Base-by-base conservation (phyloP, 495 filamentous ascomycete genomes). In the Penicillium taxi region DNA sequence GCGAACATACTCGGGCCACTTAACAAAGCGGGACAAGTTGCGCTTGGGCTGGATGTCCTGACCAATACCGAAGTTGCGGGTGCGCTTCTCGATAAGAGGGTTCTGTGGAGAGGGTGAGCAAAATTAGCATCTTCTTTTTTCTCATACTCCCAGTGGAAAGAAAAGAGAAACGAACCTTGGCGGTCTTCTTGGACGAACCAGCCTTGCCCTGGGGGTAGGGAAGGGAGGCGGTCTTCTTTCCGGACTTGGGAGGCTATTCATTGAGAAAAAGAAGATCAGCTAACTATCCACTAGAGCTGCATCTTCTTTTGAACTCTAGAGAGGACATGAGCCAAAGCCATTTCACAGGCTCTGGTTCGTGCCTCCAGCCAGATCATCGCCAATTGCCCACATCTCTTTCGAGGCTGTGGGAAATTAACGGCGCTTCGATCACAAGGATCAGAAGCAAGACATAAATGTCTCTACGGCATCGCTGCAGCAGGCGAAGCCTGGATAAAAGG, bases 201-300 rank as follows among this genome's bases (percentile, higher is more conserved):
- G 91, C 86, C 80, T 85, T 93, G 41, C 75, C 75, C 70, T 88
- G 83, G 49, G 90, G 87, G 81, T 94, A 96, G 54, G 93, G 93
- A 70, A 91, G 85, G 58, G 91, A 76, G 46, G 93, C 89, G 71
- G 82, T 75, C 73, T 90, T 94, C 82, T 91, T 95, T 74, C 86
- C 86, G 69, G 81, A 67, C 76, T 90, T 96, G 53, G 84, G 83
- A 82, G 93, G 88, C 93, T 96, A 74, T 95, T n/a, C 93, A 98
- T 98, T 89, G 91, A 98, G 93, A 82, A 88, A 43, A 81, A 89
- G 81, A 88, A 90, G 78, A 87, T 94, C 82, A 93, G 84, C 80
- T 38, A 76, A 78, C 70, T 71, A 64, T 81, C 74, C 82, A 84
- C 82, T 71, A 78, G 61, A 74, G 72, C 68, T 68, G 62, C 56